Base-by-base conservation (phyloP, 2,329 filamentous ascomycete species). In the Blumeriella jaapii region DNA sequence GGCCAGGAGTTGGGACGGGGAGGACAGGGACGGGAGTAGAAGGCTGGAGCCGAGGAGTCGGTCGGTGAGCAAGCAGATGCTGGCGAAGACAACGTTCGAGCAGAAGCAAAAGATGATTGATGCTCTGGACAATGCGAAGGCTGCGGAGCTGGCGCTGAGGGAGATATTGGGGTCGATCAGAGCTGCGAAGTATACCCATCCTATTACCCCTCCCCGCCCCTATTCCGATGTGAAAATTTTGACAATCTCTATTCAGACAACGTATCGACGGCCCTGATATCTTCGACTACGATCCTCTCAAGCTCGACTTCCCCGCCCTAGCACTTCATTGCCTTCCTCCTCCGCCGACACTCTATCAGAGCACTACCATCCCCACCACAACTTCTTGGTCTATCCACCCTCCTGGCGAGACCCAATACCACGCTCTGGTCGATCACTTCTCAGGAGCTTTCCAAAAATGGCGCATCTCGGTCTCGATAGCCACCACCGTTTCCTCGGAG, bases 231-330 rank as follows among this genome's bases (percentile, higher is more conserved):
- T 13, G 4, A 27, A 12, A 23, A 17, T 16, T 14, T 16, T 33
- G 20, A 22, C 20, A 22, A 6, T 11, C 20, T 22, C 22, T 24
- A 13, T 26, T 14, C 42, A 76, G 72, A 48, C 64, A 68, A 49
- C 65, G 72, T 29, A 61, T 74, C 31, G 67, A 74, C 41, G 62
- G 66, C 45, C 69, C 69, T 6, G 62, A 65, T 47, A 73, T 74
- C 2, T 78, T 79, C 49, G 82, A 89, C 46, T 93, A 94, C 60
- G 83, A 95, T 47, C 81, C 89, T 20, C 73, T 87, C 41, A 69
- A 81, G 4, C 74, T 93, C 55, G 85, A 85, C 40, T 95, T 94
- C 51, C 85, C 87, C 5, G 78, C 82, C 5, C 69, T 96, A 25
- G 85, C 80, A 22, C 71, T 95, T 8, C 82, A 81, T 44, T 79